phyloP scores from a whole-genome alignment of 2,329 filamentous ascomycete genomes.

The Calonectria naviculata region DNA sequence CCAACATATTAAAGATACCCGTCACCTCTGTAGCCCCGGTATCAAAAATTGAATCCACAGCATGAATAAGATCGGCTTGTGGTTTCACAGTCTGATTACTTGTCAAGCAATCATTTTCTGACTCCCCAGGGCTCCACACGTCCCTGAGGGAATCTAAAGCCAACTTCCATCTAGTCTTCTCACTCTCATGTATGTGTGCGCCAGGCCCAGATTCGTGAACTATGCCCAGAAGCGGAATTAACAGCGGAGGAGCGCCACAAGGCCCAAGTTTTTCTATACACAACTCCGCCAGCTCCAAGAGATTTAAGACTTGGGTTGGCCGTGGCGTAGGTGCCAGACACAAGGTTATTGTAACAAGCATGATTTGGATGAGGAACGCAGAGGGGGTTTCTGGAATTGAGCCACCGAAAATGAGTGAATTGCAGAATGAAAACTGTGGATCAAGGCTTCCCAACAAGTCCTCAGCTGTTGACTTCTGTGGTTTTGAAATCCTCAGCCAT shows the following conservation, averaged over 20 bases:
- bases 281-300: not conserved
- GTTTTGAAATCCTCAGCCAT: not conserved
- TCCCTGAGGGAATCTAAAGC: not conserved
- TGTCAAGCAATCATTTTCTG: not conserved
- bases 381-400: not conserved
- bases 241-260: not conserved
- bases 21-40: too few relatives aligned
- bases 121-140: not conserved
- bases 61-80: not conserved
- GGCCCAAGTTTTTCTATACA: not conserved
- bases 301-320: not conserved
- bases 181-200: not conserved
- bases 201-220: not conserved
- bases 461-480: not conserved
- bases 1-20: not conserved
- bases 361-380: not conserved
- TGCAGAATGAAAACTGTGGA: constrained; percentile 1
- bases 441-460: not conserved
- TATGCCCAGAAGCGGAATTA: not conserved
- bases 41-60: not conserved
- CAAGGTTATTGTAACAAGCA: not conserved
- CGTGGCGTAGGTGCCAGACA: not conserved
- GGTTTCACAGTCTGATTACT: not conserved
- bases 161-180: not conserved
- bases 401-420: not conserved